Evolutionary conservation across 345 rosid species (phyloP).

Genomic region (Camelina laxa): DNA sequence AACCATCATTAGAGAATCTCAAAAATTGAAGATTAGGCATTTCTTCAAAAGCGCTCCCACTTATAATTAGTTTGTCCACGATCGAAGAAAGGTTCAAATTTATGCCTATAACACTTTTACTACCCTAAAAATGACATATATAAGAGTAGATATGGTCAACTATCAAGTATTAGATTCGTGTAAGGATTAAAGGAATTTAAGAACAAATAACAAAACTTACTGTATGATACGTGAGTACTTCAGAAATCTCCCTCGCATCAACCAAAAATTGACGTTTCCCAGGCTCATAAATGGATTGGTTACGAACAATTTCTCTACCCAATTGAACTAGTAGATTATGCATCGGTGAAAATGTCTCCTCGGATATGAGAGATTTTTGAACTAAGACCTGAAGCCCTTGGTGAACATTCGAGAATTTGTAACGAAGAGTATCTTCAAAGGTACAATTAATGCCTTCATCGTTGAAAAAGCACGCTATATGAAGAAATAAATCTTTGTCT

Average conservation of each 20-base stretch:
- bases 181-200: too few relatives aligned
- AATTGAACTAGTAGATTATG: neutral
- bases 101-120: neutral
- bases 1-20: neutral
- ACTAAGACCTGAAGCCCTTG: neutral
- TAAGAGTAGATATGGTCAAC: neutral
- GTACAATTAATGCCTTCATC: neutral
- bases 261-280: neutral
- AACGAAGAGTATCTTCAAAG: neutral
- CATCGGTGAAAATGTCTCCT: neutral
- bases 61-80: neutral
- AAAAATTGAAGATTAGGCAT: neutral
- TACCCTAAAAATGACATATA: neutral
- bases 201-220: too few relatives aligned
- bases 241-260: neutral
- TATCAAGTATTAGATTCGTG: too few relatives aligned
- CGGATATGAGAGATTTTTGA: neutral
- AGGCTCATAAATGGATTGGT: neutral
- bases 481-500: neutral
- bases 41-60: neutral
- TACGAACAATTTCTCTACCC: constrained; percentile 14
- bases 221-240: neutral
- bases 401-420: neutral
- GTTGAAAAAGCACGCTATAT: neutral
- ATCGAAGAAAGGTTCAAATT: neutral